A percentile compares a stretch with the other conserved stretches of the same genome.
phyloP scores from a whole-genome alignment of 2,329 filamentous ascomycete species.

The Hypoxylon sp. region DNA sequence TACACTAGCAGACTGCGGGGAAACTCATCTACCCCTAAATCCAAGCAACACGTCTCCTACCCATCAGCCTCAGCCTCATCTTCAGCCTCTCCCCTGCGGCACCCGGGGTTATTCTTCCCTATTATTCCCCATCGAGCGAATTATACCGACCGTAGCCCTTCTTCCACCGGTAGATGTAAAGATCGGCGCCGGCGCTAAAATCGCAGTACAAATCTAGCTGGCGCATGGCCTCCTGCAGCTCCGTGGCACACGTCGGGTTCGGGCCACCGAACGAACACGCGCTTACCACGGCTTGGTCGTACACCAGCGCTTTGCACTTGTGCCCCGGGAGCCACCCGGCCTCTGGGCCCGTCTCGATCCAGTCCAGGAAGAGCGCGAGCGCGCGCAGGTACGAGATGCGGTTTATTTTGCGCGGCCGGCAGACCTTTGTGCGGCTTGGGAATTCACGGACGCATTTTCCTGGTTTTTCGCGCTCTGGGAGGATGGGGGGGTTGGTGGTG shows the following conservation, averaged over 20 bases:
- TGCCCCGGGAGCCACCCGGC: slow-evolving; percentile 25
- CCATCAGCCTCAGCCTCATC: neutral
- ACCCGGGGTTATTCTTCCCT: too few species aligned
- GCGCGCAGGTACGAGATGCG: slow-evolving; percentile 26
- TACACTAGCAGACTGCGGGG: too few species aligned
- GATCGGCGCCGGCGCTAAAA: slow-evolving; percentile 26
- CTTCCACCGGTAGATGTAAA: slow-evolving; percentile 22
- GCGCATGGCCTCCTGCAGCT: slow-evolving; percentile 37
- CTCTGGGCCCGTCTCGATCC: slow-evolving; percentile 35
- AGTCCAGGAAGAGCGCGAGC: slow-evolving; percentile 27
- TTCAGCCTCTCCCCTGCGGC: neutral
- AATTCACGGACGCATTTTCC: slow-evolving; percentile 26
- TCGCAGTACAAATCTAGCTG: slow-evolving; percentile 36
- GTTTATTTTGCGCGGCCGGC: too few species aligned
- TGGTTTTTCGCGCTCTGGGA: neutral
- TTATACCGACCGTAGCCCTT: slow-evolving; percentile 36
- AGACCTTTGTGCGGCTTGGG: slow-evolving; percentile 26
- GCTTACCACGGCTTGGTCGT: slow-evolving; percentile 10
- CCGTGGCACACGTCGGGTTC: slow-evolving; percentile 33
- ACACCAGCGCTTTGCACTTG: slow-evolving; percentile 30
- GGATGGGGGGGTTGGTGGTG: neutral
- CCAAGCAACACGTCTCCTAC: neutral
- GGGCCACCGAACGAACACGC: slow-evolving; percentile 21
- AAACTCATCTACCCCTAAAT: neutral
- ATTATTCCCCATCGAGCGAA: slow-evolving; percentile 17